Evolutionary conservation across 116 monocot species (phyloP), one percentile per base, ranked within the genome.

Genomic region (Dioscorea cayenensis): DNA sequence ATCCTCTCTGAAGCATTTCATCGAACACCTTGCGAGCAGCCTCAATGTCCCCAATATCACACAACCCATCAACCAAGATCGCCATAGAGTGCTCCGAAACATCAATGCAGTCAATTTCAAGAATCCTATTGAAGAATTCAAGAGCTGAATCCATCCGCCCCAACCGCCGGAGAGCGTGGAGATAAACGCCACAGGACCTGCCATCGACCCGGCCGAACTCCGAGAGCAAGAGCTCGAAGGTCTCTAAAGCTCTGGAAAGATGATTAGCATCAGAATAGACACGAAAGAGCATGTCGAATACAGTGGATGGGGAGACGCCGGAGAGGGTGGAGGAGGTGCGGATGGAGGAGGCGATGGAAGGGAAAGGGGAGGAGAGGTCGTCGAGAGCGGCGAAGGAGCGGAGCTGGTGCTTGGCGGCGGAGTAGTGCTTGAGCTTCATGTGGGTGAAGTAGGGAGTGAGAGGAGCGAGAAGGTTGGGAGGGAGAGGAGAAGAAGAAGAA

Each of bases 281-380:
- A 51, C 90, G 73, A 75, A 96, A 86, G 43, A 92, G 85, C 85
- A 92, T 85, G 82, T 92, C 90, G 73, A 85, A 73, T 28, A 70
- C 81, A 3, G 61, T 69, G 28, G 74, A 7, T 23, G 72, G 55
- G 37, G 80, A 49, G 62, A 70, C 66, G 16, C 65, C 51, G 49
- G 71, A 43, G 6, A 27, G 28, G 10, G 29, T 48, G 79, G 75
- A 78, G 37, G 77, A 76, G 22, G 55, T 43, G 14, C 79, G 73
- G 63, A 89, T 67, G n/a, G 78, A 64, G 51, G 85, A 72, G 36
- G 79, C 78, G 25, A 92, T 23, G 66, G 82, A 71, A 64, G 66
- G 65, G 70, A 89, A 81, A 2, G 85, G 82, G 49, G 66, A 17
- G 20, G 43, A 5, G 32, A 28, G 66, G 50, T 51, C 58, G 12